Percentiles rank a stretch among this genome's conserved stretches.
Conservation (phyloP, 148 eudicot species). For the Salicornia ramosissima region DNA sequence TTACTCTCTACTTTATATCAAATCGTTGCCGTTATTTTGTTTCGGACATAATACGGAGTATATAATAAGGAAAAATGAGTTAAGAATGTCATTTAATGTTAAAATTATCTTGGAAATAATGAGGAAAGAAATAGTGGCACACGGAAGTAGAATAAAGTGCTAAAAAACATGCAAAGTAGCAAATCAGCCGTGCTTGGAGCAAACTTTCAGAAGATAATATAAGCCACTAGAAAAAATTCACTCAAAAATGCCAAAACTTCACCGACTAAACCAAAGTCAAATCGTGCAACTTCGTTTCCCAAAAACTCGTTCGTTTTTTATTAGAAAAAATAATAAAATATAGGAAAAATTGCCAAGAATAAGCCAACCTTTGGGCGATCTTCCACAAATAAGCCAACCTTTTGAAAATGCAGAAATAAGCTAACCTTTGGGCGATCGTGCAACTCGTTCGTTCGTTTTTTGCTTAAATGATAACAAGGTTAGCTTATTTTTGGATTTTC, state of each 20-base stretch:
- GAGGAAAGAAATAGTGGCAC: slow-evolving; percentile 16
- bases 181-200: slow-evolving; percentile 11
- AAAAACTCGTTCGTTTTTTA: background rate
- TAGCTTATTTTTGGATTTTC: too few relatives aligned
- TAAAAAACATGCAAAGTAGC: slow-evolving; percentile 28
- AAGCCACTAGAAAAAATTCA: slow-evolving; percentile 11
- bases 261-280: slow-evolving; percentile 28
- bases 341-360: too few relatives aligned
- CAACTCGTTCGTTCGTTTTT: too few relatives aligned
- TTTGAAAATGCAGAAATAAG: too few relatives aligned
- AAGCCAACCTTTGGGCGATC: too few relatives aligned
- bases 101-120: slow-evolving; percentile 28
- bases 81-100: slow-evolving; percentile 9
- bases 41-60: too few relatives aligned
- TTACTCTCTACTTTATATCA: too few relatives aligned
- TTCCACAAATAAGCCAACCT: too few relatives aligned
- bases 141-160: slow-evolving; percentile 21
- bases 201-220: background rate
- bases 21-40: too few relatives aligned
- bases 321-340: background rate
- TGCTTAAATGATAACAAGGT: too few relatives aligned
- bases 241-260: slow-evolving; percentile 24
- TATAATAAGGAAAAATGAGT: background rate
- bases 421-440: too few relatives aligned
- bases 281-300: background rate